phyloP scores from a whole-genome alignment of 139 green algal genomes.

The Micractinium conductrix region DNA sequence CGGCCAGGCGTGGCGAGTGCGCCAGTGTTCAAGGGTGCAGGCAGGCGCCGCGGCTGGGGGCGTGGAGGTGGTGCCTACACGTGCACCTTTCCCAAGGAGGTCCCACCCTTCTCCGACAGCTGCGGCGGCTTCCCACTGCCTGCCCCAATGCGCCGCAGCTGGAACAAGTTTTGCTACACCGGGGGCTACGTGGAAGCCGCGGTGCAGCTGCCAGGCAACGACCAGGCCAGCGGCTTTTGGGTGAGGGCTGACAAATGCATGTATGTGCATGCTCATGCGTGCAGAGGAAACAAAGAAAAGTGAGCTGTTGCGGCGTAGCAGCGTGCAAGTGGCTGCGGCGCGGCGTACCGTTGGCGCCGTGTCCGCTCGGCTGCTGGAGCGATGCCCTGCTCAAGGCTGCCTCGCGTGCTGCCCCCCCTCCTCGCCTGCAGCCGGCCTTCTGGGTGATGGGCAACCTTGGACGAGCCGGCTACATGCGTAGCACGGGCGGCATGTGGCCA shows the following conservation, averaged over 20 bases:
- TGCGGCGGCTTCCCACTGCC: neutral
- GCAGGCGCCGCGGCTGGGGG: too few species aligned
- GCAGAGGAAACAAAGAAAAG: too few species aligned
- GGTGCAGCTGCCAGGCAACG: constrained; percentile 56
- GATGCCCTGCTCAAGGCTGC: too few species aligned
- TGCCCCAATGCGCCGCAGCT: constrained; percentile 1
- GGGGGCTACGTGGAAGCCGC: constrained; percentile 58
- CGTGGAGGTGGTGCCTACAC: neutral
- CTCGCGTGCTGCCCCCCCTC: too few species aligned
- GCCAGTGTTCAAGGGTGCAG: neutral
- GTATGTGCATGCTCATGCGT: too few species aligned
- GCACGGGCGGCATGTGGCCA: constrained; percentile 54
- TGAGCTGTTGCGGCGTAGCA: too few species aligned
- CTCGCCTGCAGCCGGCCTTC: constrained; percentile 12
- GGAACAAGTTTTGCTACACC: constrained; percentile 73
- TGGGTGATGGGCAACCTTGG: constrained; percentile 59
- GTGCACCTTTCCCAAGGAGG: neutral
- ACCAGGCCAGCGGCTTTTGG: constrained; percentile 52
- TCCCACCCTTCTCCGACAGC: neutral
- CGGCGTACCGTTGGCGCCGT: too few species aligned
- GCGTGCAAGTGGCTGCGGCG: too few species aligned
- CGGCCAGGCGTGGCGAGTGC: too few species aligned
- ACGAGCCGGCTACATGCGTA: constrained; percentile 50
- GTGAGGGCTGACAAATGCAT: too few species aligned
- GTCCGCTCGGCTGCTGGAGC: too few species aligned